A percentile compares a stretch with the other conserved stretches of the same genome.
phyloP scores from a whole-genome alignment of 441 rosid genomes.

The Melianthus villosus region DNA sequence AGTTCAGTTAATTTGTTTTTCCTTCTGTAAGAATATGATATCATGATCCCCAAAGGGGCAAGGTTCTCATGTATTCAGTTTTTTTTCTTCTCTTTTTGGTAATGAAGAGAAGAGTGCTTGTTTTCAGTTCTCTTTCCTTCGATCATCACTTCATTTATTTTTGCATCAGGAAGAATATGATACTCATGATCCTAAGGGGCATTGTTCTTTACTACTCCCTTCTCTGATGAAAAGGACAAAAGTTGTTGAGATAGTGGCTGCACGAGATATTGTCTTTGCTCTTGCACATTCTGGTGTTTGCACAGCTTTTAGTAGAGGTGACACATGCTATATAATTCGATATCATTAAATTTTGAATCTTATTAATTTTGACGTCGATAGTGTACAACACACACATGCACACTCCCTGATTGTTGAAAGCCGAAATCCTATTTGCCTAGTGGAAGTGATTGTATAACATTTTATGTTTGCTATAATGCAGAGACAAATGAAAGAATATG shows the following conservation, averaged over 20 bases:
- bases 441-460: too few relatives aligned
- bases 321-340: neutral
- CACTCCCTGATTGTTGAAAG: too few relatives aligned
- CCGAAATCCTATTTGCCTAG: too few relatives aligned
- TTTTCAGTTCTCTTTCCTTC: neutral
- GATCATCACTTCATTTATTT: neutral
- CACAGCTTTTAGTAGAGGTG: constrained; percentile 85
- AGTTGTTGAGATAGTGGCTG: constrained; percentile 88
- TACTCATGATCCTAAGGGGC: constrained; percentile 86
- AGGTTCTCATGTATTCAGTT: too few relatives aligned
- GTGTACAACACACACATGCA: too few relatives aligned
- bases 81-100: too few relatives aligned
- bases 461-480: constrained; percentile 13
- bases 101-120: too few relatives aligned
- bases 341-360: neutral
- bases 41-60: too few relatives aligned
- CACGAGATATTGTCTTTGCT: constrained; percentile 79
- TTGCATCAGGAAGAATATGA: constrained; percentile 66
- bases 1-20: too few relatives aligned
- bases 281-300: constrained; percentile 93
- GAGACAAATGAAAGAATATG: constrained; percentile 64
- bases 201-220: constrained; percentile 48
- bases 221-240: constrained; percentile 79
- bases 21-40: too few relatives aligned
- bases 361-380: too few relatives aligned